A percentile compares a stretch with the other conserved stretches of the same genome.
These are phyloP conservation scores for Strobilomyces echinocephalus DNA, from an alignment of 768 basidiomycete genomes.

Conservation along the genomic window DNA sequence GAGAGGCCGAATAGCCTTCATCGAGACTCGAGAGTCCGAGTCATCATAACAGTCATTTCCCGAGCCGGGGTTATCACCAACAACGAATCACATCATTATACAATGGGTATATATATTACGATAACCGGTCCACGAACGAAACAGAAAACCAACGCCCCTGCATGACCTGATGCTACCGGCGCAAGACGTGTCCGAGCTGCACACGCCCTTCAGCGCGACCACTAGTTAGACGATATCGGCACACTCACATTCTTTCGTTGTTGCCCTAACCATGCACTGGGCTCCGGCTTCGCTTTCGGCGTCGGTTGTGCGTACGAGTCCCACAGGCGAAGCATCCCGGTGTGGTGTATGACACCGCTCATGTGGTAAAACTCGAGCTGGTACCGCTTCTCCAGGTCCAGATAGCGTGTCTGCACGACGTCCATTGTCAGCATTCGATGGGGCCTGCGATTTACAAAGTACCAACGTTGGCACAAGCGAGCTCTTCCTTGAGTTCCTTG, in stretches of 20 bases:
- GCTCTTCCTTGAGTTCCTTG: slow-evolving; percentile 59
- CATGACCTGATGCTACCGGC: slow-evolving; percentile 12
- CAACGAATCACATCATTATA: slow-evolving; percentile 12
- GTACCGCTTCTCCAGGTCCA: slow-evolving; percentile 58
- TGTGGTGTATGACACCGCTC: slow-evolving; percentile 66
- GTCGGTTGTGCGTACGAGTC: slow-evolving; percentile 52
- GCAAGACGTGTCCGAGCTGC: slow-evolving; percentile 30
- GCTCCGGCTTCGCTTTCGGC: slow-evolving; percentile 42
- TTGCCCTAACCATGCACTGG: slow-evolving; percentile 66
- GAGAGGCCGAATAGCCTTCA: neutral
- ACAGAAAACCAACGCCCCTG: neutral
- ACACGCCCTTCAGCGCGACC: slow-evolving; percentile 1
- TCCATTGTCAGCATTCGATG: slow-evolving; percentile 1
- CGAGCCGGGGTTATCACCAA: neutral
- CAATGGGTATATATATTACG: slow-evolving; percentile 7
- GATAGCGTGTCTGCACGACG: slow-evolving; percentile 39
- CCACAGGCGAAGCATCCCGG: slow-evolving; percentile 61
- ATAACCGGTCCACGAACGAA: slow-evolving; percentile 11
- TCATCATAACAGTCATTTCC: neutral
- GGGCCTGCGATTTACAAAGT: neutral
- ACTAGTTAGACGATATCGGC: neutral
- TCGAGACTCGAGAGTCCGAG: neutral
- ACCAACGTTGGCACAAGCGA: slow-evolving; percentile 51
- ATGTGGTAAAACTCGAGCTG: slow-evolving; percentile 77
- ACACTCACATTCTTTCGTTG: slow-evolving; percentile 49